These are phyloP conservation scores for Scedosporium minutisporum DNA, from an alignment of 2,329 filamentous ascomycete genomes.

Conservation along the genomic window DNA sequence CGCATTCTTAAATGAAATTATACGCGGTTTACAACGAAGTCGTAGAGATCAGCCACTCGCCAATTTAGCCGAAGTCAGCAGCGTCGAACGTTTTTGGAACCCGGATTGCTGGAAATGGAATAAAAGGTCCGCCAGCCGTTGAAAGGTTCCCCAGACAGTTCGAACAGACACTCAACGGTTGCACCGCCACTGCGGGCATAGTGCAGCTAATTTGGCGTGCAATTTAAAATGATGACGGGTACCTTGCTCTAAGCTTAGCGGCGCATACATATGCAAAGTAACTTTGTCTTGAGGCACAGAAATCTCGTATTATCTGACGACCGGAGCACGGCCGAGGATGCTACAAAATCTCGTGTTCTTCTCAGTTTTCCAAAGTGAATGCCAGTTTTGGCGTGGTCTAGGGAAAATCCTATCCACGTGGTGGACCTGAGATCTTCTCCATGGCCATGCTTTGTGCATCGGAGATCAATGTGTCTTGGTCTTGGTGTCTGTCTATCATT, in stretches of 20 bases:
- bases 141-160: too few species aligned
- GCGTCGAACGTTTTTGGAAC: too few species aligned
- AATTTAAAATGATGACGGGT: background rate
- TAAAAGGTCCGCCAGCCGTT: too few species aligned
- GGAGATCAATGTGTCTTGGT: background rate
- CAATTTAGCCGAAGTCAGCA: too few species aligned
- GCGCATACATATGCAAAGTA: background rate
- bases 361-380: background rate
- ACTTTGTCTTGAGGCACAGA: background rate
- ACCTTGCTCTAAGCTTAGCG: background rate
- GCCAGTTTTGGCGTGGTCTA: too few species aligned
- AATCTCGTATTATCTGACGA: background rate
- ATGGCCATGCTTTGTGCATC: background rate
- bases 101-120: too few species aligned
- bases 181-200: background rate
- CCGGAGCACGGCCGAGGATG: background rate
- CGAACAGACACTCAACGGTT: background rate
- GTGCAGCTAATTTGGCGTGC: background rate
- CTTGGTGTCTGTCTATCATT: background rate
- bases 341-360: background rate
- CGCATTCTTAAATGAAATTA: too few species aligned
- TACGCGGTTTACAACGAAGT: too few species aligned
- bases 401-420: background rate
- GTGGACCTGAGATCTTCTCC: background rate
- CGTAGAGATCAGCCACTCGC: too few species aligned